A percentile compares a stretch with the other conserved stretches of the same genome.
Conservation (phyloP, 345 rosid genomes). For the Theobroma cacao region DNA sequence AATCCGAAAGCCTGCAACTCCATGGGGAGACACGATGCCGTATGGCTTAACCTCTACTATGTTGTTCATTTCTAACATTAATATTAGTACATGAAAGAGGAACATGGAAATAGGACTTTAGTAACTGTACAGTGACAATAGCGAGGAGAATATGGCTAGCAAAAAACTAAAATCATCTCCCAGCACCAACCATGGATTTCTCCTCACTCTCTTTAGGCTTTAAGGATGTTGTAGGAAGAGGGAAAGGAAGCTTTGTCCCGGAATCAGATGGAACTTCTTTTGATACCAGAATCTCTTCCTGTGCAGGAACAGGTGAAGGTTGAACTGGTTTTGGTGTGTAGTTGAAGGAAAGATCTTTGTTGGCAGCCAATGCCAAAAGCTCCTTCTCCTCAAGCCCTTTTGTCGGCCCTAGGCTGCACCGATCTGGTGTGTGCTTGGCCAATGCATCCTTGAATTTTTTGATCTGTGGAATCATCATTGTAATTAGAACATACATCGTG, state of each 20-base stretch:
- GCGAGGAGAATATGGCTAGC: slow-evolving; percentile 9
- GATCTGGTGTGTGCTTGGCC: slow-evolving; percentile 73
- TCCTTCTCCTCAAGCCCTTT: slow-evolving; percentile 94
- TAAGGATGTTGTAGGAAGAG: slow-evolving; percentile 10
- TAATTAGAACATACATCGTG: not conserved
- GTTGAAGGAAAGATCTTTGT: slow-evolving; percentile 76
- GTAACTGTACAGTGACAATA: slow-evolving; percentile 25
- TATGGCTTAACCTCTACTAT: slow-evolving; percentile 11
- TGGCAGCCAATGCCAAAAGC: slow-evolving; percentile 79
- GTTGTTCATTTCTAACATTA: slow-evolving; percentile 9
- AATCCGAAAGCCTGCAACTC: slow-evolving; percentile 40
- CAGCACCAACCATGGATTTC: slow-evolving; percentile 37
- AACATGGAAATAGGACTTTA: slow-evolving; percentile 14
- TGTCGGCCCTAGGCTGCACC: slow-evolving; percentile 76
- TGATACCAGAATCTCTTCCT: slow-evolving; percentile 22
- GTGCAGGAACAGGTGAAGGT: slow-evolving; percentile 26
- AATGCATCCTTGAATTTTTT: slow-evolving; percentile 91
- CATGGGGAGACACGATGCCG: not conserved
- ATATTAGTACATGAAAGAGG: slow-evolving; percentile 5
- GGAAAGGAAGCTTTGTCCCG: slow-evolving; percentile 15
- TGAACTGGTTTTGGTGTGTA: slow-evolving; percentile 49
- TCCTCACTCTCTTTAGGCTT: slow-evolving; percentile 29
- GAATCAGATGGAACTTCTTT: slow-evolving; percentile 23
- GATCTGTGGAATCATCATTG: slow-evolving; percentile 41
- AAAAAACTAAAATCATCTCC: slow-evolving; percentile 34